A percentile compares a stretch with the other conserved stretches of the same genome.
Evolutionary conservation across 202 grass and related monocot genomes (phyloP).

Genomic region (Dendrocalamus latiflorus): DNA sequence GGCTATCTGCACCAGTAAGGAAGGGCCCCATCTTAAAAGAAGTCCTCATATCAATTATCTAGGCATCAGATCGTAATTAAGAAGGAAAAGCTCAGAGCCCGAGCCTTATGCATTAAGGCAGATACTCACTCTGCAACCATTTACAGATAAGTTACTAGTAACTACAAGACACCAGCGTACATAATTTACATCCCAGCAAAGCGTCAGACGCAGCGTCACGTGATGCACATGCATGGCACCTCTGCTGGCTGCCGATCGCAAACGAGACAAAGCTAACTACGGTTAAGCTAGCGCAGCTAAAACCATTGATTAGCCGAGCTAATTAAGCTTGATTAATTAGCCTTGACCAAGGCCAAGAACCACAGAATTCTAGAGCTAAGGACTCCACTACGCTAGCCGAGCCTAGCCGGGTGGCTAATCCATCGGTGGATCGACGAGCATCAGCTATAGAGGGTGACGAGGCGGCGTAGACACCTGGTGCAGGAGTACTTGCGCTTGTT

Average conservation of each 20-base stretch:
- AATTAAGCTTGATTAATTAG: background rate
- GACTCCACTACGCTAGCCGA: background rate
- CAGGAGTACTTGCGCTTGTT: no score
- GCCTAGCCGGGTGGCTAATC: background rate
- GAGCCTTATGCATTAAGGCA: background rate
- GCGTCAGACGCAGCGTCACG: background rate
- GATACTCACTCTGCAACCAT: background rate
- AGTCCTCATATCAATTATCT: background rate
- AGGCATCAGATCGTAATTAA: background rate
- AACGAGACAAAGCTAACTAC: background rate
- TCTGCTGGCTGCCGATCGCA: background rate
- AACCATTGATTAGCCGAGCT: background rate
- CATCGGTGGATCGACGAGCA: no score
- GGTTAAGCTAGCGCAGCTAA: background rate
- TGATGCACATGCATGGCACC: background rate
- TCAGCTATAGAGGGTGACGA: conserved; percentile 54
- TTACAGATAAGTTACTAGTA: background rate
- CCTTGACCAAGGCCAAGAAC: background rate
- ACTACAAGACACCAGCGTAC: background rate
- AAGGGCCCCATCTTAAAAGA: no score
- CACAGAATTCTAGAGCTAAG: background rate
- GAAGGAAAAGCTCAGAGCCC: background rate
- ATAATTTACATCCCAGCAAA: background rate
- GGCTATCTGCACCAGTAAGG: no score
- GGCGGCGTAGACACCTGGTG: conserved; percentile 55